Base-by-base conservation (phyloP, 2,329 filamentous ascomycete species). In the Penicillium brevicompactum region DNA sequence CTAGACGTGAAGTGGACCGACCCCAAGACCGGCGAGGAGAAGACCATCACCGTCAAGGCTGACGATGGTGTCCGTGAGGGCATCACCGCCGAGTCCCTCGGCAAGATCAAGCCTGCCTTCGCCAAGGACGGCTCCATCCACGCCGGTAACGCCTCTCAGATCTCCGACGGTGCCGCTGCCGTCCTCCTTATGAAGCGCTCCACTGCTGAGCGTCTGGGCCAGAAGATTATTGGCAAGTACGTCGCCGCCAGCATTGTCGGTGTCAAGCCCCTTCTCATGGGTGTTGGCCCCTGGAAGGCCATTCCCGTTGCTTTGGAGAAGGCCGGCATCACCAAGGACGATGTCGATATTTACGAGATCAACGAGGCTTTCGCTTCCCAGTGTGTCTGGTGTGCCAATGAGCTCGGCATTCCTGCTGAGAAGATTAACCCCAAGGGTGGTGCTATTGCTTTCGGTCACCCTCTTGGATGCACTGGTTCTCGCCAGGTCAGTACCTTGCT, bases 341-440 rank as follows among this genome's bases (percentile, higher is more conserved):
- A 97, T 65, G 91, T 99, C 30, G 94, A 97, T 73, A 93, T 97
- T 70, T 97, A 85, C 70, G 94, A 99, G 84, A 97, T 99, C 83
- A 99, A 99, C 81, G 94, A 99, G 84, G 94, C 94, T 1, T 99
- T 99, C 75, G 94, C 94, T 31, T 90, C 86, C 61, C 93, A 97
- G 83, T 96, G 91, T 76, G 76, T 97, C 63, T 97, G 90, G 89
- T 97, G 92, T 76, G 86, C 90, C 60, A 90, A 94, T 69, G 87
- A 97, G 81, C 84, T 99, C 21, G 88, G 88, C 43, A 78, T 99
- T 27, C 89, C 91, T 50, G 72, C 82, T 58, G 87, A 90, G 63
- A 97, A 97, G 84, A 87, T 99, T 71, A 97, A 97, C 80, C 93
- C 93, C 67, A 96, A 97, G 84, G 94, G 93, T 63, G 93, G 93